Conservation (phyloP, 2,329 filamentous ascomycete genomes). For the Xylaria sp. region DNA sequence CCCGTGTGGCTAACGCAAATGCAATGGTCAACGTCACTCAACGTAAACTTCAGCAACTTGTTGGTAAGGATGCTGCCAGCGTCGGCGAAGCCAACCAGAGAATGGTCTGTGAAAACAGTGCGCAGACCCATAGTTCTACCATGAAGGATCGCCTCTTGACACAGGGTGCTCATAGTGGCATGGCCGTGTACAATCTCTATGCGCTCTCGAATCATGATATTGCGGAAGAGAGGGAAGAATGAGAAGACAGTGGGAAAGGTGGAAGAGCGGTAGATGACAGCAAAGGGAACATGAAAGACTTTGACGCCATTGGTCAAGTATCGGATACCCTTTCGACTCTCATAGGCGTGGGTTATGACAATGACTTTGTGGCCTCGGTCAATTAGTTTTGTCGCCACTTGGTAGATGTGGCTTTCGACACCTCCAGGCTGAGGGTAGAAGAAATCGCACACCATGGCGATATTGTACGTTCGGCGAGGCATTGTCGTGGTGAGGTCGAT, state of each 20-base stretch:
- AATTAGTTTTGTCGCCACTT: conserved; percentile 93
- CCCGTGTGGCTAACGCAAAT: conserved; percentile 99
- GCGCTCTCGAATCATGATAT: conserved; percentile 90
- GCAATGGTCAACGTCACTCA: conserved; percentile 97
- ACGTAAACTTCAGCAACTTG: conserved; percentile 92
- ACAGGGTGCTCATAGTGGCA: conserved; percentile 88
- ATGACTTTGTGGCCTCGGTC: conserved; percentile 98
- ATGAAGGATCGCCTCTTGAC: conserved; percentile 93
- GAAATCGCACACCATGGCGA: conserved; percentile 97
- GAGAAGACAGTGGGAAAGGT: conserved; percentile 98
- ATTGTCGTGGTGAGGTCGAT: conserved; percentile 45
- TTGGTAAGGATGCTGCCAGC: conserved; percentile 95
- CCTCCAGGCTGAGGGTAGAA: conserved; percentile 98
- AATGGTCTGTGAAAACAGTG: conserved; percentile 97
- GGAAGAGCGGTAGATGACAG: conserved; percentile 91
- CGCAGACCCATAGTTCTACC: conserved; percentile 94
- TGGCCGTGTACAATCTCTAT: conserved; percentile 99
- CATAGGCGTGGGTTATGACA: conserved; percentile 94
- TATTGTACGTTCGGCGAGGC: conserved; percentile 66
- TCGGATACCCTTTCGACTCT: conserved; percentile 86
- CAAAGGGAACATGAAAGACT: conserved; percentile 96
- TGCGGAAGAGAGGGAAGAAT: conserved; percentile 96
- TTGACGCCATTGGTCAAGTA: conserved; percentile 98
- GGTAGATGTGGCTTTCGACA: conserved; percentile 98
- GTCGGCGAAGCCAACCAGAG: conserved; percentile 95